These are phyloP conservation scores for Lasiodiplodia sp. DNA, from an alignment of 2,329 filamentous ascomycete genomes.

Conservation along the genomic window DNA sequence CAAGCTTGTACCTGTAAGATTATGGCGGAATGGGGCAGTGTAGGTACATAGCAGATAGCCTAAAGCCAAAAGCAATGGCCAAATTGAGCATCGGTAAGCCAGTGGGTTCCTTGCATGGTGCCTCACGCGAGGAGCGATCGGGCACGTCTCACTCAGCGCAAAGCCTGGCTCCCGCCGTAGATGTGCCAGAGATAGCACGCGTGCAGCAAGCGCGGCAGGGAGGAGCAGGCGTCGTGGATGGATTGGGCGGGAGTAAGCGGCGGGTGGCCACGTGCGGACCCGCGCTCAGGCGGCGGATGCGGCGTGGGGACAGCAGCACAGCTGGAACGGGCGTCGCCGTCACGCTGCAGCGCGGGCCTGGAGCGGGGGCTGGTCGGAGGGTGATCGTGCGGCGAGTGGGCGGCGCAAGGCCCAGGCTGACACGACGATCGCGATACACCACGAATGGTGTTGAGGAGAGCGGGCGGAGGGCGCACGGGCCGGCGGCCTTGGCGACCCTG, in stretches of 20 bases:
- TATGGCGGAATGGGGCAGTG: background rate
- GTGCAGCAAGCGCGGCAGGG: background rate
- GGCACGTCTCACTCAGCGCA: constrained; percentile 7
- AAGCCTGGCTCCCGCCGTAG: background rate
- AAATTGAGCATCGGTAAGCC: background rate
- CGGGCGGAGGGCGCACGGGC: constrained; percentile 13
- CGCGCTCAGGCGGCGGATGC: background rate
- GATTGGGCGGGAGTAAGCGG: background rate
- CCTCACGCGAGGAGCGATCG: constrained; percentile 2
- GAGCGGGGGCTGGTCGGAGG: constrained; percentile 8
- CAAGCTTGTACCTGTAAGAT: constrained; percentile 48
- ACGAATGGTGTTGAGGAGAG: constrained; percentile 24
- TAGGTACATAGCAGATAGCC: constrained; percentile 1
- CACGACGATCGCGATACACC: constrained; percentile 26
- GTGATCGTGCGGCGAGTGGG: constrained; percentile 20
- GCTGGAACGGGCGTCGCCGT: background rate
- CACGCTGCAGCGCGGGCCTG: background rate
- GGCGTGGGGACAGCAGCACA: background rate
- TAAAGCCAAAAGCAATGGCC: background rate
- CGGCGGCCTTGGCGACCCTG: constrained; percentile 14
- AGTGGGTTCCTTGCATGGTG: constrained; percentile 7
- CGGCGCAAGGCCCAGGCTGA: constrained; percentile 19
- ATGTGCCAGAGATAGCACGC: background rate
- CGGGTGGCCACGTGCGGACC: background rate
- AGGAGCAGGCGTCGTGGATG: background rate